These are phyloP conservation scores for Botrytis cinerea DNA, from an alignment of 2,329 filamentous ascomycete species.

Conservation along the genomic window DNA sequence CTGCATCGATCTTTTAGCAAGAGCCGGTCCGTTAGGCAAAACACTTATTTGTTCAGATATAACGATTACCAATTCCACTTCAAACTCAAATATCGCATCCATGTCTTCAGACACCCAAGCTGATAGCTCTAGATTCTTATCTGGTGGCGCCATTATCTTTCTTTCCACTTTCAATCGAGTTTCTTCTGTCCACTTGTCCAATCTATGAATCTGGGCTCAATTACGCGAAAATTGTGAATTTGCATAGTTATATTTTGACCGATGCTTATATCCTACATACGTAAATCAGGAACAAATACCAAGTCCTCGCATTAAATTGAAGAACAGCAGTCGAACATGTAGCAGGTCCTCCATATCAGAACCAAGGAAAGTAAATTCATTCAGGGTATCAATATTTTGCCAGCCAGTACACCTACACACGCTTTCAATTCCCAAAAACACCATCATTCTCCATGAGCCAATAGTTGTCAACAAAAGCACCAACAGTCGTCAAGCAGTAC, in stretches of 20 bases:
- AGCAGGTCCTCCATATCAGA: neutral
- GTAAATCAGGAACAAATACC: neutral
- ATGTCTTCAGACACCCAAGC: neutral
- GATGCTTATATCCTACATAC: neutral
- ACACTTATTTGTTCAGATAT: no score
- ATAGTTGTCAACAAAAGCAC: neutral
- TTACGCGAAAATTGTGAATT: neutral
- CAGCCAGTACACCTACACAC: neutral
- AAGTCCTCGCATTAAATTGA: neutral
- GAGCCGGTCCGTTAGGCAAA: no score
- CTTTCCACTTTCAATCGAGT: neutral
- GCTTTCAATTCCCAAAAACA: neutral
- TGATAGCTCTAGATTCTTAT: neutral
- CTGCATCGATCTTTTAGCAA: no score
- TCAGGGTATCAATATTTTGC: slow-evolving; percentile 16
- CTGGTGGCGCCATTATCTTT: neutral
- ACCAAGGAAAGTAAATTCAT: neutral
- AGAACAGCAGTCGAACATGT: neutral
- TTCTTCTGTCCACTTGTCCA: neutral
- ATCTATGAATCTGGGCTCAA: neutral
- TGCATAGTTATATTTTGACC: neutral
- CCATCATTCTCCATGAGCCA: neutral
- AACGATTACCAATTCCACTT: no score
- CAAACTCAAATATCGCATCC: slow-evolving; percentile 35
- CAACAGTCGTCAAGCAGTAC: neutral